Evolutionary conservation across 805 yeast genomes (phyloP), one percentile per base, ranked within the genome.

Genomic region (Priceomyces fermenticarens): DNA sequence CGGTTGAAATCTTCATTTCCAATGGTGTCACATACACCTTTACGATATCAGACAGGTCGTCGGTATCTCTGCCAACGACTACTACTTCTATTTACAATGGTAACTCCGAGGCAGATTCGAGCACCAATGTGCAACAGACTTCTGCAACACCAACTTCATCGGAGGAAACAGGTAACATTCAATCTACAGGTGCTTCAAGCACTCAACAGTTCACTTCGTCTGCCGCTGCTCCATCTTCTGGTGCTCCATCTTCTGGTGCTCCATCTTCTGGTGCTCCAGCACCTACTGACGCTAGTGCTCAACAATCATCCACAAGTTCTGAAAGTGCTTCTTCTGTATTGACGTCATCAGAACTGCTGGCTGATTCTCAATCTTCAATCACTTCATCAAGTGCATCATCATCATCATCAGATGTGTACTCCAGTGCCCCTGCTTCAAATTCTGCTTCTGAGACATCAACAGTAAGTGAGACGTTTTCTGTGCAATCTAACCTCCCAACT

Each of bases 1-100:
- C 80, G 13, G 81, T 78, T 30, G 73, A 76, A 46, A 58, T 78
- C 12, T 62, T 75, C 32, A 68, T 78, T 38, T 75, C 78, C 7
- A 67, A 74, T 52, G 80, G 78, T 36, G 74, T 63, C 31, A 73
- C 79, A 30, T 75, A 67, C 48, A 77, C 82, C 11, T 52, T 55
- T 43, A 78, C 83, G 17, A 54, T 67, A 40, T 53, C 61, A 34
- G 63, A 58, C 15, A 59, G 55, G 26, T 53, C 66, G 49, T 62
- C 59, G 25, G 57, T 63, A 35, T 50, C 62, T 17, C 62, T 70
- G 9, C 55, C 65, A 27, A 66, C 71, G 35, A 61, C 63, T 15
- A 64, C 74, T 30, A 52, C 56, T 23, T 51, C 58, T 11, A 41
- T 52, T 5, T 49, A 50, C 40, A 52, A 53, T 34, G 55, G 47